Evolutionary conservation across 148 eudicot genomes (phyloP).

Genomic region (Euryodendron excelsum): DNA sequence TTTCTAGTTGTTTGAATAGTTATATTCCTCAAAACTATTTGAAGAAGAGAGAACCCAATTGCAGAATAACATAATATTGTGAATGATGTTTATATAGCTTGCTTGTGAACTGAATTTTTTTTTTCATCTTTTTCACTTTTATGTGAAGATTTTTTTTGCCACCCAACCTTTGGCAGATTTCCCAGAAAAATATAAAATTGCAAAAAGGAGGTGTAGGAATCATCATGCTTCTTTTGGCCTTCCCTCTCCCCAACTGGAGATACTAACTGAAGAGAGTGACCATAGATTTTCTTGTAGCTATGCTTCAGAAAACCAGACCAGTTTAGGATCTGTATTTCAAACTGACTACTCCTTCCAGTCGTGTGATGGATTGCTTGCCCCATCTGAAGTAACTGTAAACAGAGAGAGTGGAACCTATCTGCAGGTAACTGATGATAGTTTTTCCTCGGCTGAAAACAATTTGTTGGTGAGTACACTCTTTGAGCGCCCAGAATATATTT

Average conservation of each 20-base stretch:
- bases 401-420: conserved; percentile 13
- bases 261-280: conserved; percentile 28
- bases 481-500: conserved; percentile 7
- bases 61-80: not conserved
- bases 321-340: conserved; percentile 18
- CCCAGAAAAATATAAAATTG: conserved; percentile 29
- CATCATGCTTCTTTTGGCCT: conserved; percentile 21
- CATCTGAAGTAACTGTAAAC: conserved; percentile 4
- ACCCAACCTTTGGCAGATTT: conserved; percentile 33
- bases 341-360: conserved; percentile 21
- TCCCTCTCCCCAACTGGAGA: conserved; percentile 27
- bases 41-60: not conserved
- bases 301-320: conserved; percentile 20
- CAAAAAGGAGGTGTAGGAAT: conserved; percentile 49
- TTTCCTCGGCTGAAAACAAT: conserved; percentile 21
- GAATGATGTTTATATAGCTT: conserved; percentile 3
- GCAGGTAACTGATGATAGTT: conserved; percentile 15
- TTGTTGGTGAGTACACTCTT: conserved; percentile 16
- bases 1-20: not conserved
- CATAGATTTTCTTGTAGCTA: conserved; percentile 11
- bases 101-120: not conserved
- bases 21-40: not conserved
- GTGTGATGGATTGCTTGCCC: conserved; percentile 19
- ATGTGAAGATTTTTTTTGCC: conserved; percentile 12
- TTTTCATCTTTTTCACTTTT: not conserved